phyloP scores from a whole-genome alignment of 139 green algal genomes.

The Diplosphaera chodatii region DNA sequence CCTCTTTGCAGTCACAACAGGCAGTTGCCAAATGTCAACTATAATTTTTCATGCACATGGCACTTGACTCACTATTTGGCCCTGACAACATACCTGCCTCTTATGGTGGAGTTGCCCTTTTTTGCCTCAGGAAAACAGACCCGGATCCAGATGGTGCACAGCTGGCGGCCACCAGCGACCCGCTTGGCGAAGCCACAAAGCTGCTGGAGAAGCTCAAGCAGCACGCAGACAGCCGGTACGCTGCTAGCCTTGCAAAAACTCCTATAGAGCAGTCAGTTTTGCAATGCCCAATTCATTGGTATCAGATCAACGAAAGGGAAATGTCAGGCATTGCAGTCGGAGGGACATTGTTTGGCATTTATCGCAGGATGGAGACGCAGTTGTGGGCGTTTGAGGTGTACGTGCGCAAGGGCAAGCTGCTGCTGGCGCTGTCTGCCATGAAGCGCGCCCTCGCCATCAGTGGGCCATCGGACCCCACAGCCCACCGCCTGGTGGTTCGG shows the following conservation, averaged over 20 bases:
- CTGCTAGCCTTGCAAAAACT: no score
- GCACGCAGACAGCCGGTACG: slow-evolving; percentile 21
- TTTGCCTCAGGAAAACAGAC: slow-evolving; percentile 33
- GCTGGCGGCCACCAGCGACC: slow-evolving; percentile 64
- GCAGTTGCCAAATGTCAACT: no score
- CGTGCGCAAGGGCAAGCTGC: slow-evolving; percentile 48
- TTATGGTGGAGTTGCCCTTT: no score
- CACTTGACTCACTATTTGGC: no score
- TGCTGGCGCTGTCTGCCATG: slow-evolving; percentile 76
- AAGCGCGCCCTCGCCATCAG: slow-evolving; percentile 48
- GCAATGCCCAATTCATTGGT: no score
- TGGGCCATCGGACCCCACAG: slow-evolving; percentile 43
- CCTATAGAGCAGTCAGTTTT: background rate
- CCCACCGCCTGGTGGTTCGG: slow-evolving; percentile 55
- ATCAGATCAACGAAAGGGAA: no score
- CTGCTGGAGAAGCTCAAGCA: slow-evolving; percentile 67
- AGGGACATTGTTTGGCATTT: no score
- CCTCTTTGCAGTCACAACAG: no score
- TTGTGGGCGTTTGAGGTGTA: slow-evolving; percentile 70
- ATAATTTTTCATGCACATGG: no score
- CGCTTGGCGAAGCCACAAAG: slow-evolving; percentile 82
- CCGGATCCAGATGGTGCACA: slow-evolving; percentile 78
- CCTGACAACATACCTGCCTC: no score
- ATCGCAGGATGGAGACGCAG: slow-evolving; percentile 41
- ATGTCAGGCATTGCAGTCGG: no score